phyloP scores from a whole-genome alignment of 371 early-diverging fungal genomes.

The Rhizopus stolonifer region DNA sequence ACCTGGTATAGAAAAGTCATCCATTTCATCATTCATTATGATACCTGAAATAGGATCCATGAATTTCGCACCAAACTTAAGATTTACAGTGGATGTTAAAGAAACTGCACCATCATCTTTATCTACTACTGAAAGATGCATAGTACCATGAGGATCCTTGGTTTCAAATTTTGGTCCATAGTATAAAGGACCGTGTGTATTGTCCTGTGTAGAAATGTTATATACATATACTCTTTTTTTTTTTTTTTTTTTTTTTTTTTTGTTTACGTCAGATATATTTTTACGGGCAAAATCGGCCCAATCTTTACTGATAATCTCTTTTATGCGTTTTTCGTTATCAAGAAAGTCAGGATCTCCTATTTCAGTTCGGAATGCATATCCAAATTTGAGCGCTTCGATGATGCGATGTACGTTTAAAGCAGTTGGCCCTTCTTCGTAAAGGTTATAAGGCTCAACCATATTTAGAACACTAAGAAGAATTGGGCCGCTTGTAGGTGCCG shows the following conservation, averaged over 20 bases:
- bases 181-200: conserved; percentile 51
- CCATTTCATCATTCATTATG: conserved; percentile 97
- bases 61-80: conserved; percentile 91
- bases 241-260: conserved; percentile 1
- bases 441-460: conserved; percentile 80
- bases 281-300: conserved; percentile 62
- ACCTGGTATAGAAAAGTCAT: conserved; percentile 96
- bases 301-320: conserved; percentile 69
- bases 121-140: conserved; percentile 93
- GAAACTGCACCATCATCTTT: conserved; percentile 79
- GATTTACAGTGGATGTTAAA: conserved; percentile 95
- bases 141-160: conserved; percentile 92
- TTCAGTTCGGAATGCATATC: conserved; percentile 81
- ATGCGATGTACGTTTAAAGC: conserved; percentile 74
- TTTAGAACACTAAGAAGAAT: conserved; percentile 83
- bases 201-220: conserved; percentile 19
- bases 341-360: conserved; percentile 80
- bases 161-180: conserved; percentile 80
- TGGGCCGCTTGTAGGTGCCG: conserved; percentile 83
- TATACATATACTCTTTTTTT: background rate
- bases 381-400: conserved; percentile 91
- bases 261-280: conserved; percentile 69
- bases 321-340: conserved; percentile 45
- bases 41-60: conserved; percentile 96
- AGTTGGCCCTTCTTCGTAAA: conserved; percentile 51